Evolutionary conservation across 2,329 filamentous ascomycete genomes (phyloP).

Genomic region (Penicillium concentricum): DNA sequence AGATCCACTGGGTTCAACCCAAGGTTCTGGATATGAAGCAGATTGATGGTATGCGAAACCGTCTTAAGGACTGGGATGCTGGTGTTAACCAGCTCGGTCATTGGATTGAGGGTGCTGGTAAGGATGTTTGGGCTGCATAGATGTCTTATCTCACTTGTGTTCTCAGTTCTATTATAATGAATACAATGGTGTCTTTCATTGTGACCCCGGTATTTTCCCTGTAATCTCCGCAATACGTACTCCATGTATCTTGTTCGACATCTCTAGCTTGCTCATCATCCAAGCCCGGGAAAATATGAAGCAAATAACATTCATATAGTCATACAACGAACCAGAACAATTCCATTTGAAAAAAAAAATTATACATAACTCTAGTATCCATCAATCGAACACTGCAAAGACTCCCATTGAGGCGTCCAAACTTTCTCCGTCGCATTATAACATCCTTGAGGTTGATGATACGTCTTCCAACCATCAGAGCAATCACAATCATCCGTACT

Average conservation of each 20-base stretch:
- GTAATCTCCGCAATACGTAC: background rate
- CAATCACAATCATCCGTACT: background rate
- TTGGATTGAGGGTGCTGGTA: conserved; percentile 91
- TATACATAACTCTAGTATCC: background rate
- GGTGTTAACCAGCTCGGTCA: conserved; percentile 95
- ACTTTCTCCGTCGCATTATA: background rate
- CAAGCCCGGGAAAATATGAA: background rate
- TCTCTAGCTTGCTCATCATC: background rate
- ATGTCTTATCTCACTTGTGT: conserved; percentile 11
- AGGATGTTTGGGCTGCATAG: conserved; percentile 92
- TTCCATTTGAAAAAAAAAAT: background rate
- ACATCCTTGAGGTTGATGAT: background rate
- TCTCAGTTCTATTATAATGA: conserved; percentile 24
- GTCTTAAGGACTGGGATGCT: conserved; percentile 90
- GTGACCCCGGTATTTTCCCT: background rate
- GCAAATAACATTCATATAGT: background rate
- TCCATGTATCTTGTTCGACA: background rate
- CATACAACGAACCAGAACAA: background rate
- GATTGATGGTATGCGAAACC: conserved; percentile 85
- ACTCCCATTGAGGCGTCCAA: background rate
- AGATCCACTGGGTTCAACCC: conserved; percentile 98
- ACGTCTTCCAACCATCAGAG: background rate
- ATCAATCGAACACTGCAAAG: background rate
- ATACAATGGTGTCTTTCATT: conserved; percentile 12
- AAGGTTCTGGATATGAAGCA: conserved; percentile 96